These are phyloP conservation scores for Isabelozyma rhagii DNA, from an alignment of 805 yeast genomes.

Conservation along the genomic window DNA sequence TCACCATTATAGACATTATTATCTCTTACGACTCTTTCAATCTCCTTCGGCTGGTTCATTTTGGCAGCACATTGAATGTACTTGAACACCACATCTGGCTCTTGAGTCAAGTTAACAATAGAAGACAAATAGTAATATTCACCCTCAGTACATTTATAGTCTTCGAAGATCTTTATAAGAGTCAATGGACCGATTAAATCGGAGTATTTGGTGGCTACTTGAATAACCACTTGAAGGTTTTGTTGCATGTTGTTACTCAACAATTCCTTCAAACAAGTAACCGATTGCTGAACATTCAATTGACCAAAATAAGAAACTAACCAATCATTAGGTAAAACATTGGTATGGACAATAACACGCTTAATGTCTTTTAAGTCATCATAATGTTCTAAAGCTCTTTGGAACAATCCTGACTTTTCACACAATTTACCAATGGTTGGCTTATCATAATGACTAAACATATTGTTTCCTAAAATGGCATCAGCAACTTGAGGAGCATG, in stretches of 20 bases:
- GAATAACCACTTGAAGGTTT: constrained; percentile 89
- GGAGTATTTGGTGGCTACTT: constrained; percentile 94
- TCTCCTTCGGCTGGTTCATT: constrained; percentile 86
- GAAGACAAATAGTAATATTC: constrained; percentile 90
- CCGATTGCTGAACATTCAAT: constrained; percentile 89
- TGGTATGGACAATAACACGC: constrained; percentile 87
- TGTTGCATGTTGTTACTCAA: constrained; percentile 73
- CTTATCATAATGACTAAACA: constrained; percentile 94
- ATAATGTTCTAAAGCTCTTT: constrained; percentile 94
- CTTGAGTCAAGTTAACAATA: constrained; percentile 89
- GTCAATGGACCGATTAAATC: constrained; percentile 86
- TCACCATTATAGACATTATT: constrained; percentile 95
- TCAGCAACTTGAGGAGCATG: constrained; percentile 99
- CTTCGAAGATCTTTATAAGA: constrained; percentile 89
- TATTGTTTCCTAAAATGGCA: constrained; percentile 92
- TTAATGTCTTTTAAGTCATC: constrained; percentile 94
- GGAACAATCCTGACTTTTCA: constrained; percentile 93
- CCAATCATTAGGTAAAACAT: constrained; percentile 88
- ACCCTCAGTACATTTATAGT: constrained; percentile 89
- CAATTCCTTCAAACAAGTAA: constrained; percentile 83
- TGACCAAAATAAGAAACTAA: constrained; percentile 88
- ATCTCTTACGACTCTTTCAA: constrained; percentile 92
- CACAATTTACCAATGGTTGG: constrained; percentile 88
- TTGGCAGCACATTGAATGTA: constrained; percentile 93
- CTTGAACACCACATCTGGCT: constrained; percentile 92